Percentiles rank a stretch among this genome's conserved stretches.
These are phyloP conservation scores for Chara braunii DNA, from an alignment of 139 green algal species.

Conservation along the genomic window DNA sequence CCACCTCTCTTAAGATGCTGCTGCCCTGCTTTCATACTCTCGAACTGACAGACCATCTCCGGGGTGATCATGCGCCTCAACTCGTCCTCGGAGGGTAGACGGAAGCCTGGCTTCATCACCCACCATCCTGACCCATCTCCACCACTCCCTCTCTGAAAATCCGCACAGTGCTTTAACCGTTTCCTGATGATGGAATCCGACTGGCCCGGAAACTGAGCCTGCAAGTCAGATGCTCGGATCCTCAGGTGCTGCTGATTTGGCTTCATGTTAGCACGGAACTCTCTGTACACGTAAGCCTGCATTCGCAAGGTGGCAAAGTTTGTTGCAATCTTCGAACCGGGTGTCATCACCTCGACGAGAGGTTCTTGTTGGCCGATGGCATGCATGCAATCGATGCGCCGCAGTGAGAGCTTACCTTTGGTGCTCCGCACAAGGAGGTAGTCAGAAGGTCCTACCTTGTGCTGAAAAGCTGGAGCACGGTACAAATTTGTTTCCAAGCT, in stretches of 20 bases:
- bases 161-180: conserved; percentile 19
- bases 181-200: conserved; percentile 26
- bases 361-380: conserved; percentile 48
- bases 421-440: conserved; percentile 65
- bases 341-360: conserved; percentile 21
- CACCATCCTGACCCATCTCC: conserved; percentile 44
- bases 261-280: conserved; percentile 35
- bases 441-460: conserved; percentile 52
- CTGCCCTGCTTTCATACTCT: conserved; percentile 41
- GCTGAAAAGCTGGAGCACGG: conserved; percentile 48
- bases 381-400: conserved; percentile 48
- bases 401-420: conserved; percentile 51
- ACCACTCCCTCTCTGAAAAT: conserved; percentile 45
- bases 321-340: conserved; percentile 18
- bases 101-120: conserved; percentile 32
- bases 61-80: conserved; percentile 46
- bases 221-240: neutral
- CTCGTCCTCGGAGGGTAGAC: conserved; percentile 43
- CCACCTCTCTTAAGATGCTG: conserved; percentile 28
- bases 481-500: conserved; percentile 57
- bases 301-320: too few relatives aligned
- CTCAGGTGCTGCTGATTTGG: conserved; percentile 20
- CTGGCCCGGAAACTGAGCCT: conserved; percentile 1
- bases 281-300: conserved; percentile 21
- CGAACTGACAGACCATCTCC: conserved; percentile 36